phyloP scores from a whole-genome alignment of 805 yeast species.

The Blastobotrys peoriensis region DNA sequence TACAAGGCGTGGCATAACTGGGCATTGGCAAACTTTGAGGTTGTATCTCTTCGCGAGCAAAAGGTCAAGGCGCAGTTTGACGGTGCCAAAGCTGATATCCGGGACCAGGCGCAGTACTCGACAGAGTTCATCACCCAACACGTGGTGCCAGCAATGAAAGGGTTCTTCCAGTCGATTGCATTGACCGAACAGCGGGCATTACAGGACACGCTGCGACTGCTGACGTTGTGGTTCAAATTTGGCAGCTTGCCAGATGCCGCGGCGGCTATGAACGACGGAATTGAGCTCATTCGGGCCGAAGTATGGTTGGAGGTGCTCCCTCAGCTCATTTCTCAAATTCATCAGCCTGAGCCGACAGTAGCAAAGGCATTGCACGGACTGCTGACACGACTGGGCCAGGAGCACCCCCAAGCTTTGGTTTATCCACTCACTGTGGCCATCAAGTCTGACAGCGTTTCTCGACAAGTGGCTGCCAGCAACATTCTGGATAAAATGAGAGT shows the following conservation, averaged over 20 bases:
- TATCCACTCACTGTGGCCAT: slow-evolving; percentile 95
- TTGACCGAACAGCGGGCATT: slow-evolving; percentile 79
- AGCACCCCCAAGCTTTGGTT: slow-evolving; percentile 95
- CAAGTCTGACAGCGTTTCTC: slow-evolving; percentile 81
- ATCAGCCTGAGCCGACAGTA: slow-evolving; percentile 85
- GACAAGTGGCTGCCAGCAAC: slow-evolving; percentile 86
- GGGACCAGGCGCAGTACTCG: slow-evolving; percentile 28
- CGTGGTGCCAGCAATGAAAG: slow-evolving; percentile 92
- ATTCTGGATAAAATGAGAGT: slow-evolving; percentile 89
- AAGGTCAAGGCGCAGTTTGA: background rate
- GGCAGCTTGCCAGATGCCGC: slow-evolving; percentile 94
- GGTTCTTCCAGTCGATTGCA: slow-evolving; percentile 92
- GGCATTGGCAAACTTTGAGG: slow-evolving; percentile 98
- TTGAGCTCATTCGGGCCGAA: slow-evolving; percentile 79
- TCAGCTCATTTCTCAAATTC: slow-evolving; percentile 91
- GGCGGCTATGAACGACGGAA: slow-evolving; percentile 84
- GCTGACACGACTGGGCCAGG: slow-evolving; percentile 81
- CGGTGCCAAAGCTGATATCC: background rate
- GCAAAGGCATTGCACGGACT: slow-evolving; percentile 73
- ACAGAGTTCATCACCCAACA: slow-evolving; percentile 63
- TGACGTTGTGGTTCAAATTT: slow-evolving; percentile 92
- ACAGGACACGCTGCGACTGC: slow-evolving; percentile 84
- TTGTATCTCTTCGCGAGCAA: slow-evolving; percentile 47
- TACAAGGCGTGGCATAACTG: slow-evolving; percentile 99
- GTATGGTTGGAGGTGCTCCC: slow-evolving; percentile 96